Percentiles rank a stretch among this genome's conserved stretches.
Conservation (phyloP, 495 filamentous ascomycete genomes). For the Cladorrhinum samala region DNA sequence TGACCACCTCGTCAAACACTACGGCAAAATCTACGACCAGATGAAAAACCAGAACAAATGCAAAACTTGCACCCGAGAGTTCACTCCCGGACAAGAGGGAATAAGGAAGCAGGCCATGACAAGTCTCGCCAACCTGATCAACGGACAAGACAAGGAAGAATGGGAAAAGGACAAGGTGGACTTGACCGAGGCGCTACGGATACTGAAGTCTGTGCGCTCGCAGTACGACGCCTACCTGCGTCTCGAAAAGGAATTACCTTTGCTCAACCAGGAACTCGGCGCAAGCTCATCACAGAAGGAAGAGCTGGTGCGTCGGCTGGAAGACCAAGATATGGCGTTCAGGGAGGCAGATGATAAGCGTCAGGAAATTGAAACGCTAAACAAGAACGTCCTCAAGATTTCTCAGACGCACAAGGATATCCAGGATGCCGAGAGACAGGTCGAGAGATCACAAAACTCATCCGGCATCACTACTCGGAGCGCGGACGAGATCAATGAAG, state of each 20-base stretch:
- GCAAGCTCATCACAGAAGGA: slow-evolving; percentile 50
- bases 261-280: slow-evolving; percentile 55
- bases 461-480: slow-evolving; percentile 57
- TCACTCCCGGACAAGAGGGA: slow-evolving; percentile 45
- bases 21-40: slow-evolving; percentile 50
- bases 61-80: slow-evolving; percentile 59
- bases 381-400: slow-evolving; percentile 71
- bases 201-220: slow-evolving; percentile 52
- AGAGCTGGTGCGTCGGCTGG: slow-evolving; percentile 56
- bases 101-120: slow-evolving; percentile 53
- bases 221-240: slow-evolving; percentile 69
- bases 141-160: slow-evolving; percentile 47
- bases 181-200: slow-evolving; percentile 49
- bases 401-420: slow-evolving; percentile 66
- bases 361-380: slow-evolving; percentile 67
- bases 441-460: slow-evolving; percentile 66
- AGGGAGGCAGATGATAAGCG: slow-evolving; percentile 57
- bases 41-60: slow-evolving; percentile 61
- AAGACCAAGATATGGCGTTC: slow-evolving; percentile 67
- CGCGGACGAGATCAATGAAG: slow-evolving; percentile 75
- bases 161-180: slow-evolving; percentile 48
- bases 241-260: slow-evolving; percentile 65
- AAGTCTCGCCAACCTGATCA: slow-evolving; percentile 55
- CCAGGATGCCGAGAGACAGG: slow-evolving; percentile 58
- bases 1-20: slow-evolving; percentile 57